Conservation (phyloP, 768 basidiomycete species). For the Gautieria morchelliformis region DNA sequence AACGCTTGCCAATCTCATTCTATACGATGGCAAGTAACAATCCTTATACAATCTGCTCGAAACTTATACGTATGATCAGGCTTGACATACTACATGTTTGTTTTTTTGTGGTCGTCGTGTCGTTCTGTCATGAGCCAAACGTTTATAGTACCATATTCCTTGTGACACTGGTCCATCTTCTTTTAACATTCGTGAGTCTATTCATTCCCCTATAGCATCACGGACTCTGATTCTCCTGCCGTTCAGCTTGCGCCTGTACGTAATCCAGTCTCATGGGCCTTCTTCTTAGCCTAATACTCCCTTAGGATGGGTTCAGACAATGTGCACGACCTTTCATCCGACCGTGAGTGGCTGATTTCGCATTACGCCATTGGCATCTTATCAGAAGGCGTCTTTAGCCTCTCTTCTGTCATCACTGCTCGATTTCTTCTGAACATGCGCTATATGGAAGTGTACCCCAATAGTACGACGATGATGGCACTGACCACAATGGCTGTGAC, state of each 20-base stretch:
- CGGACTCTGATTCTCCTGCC: not conserved
- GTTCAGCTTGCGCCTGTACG: not conserved
- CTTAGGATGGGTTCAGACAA: not conserved
- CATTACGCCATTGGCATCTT: not conserved
- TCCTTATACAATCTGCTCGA: not conserved
- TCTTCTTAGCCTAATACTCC: not conserved
- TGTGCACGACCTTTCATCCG: slow-evolving; percentile 1
- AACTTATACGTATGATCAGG: not conserved
- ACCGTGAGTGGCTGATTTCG: not conserved
- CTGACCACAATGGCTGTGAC: not conserved
- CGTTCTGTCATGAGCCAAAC: not conserved
- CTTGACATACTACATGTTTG: slow-evolving; percentile 1
- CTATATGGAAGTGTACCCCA: slow-evolving; percentile 6
- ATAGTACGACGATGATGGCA: slow-evolving; percentile 1
- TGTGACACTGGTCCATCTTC: not conserved
- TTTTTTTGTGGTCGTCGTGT: not conserved
- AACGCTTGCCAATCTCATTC: slow-evolving; percentile 6
- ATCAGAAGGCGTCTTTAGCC: not conserved
- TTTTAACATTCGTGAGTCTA: slow-evolving; percentile 3
- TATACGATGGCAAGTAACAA: not conserved
- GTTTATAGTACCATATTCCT: not conserved
- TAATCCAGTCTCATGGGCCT: not conserved
- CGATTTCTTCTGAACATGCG: slow-evolving; percentile 5
- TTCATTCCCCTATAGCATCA: not conserved
- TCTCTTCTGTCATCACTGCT: slow-evolving; percentile 4